phyloP scores from a whole-genome alignment of 208 protist genomes.

The Trypanosoma conorhini region DNA sequence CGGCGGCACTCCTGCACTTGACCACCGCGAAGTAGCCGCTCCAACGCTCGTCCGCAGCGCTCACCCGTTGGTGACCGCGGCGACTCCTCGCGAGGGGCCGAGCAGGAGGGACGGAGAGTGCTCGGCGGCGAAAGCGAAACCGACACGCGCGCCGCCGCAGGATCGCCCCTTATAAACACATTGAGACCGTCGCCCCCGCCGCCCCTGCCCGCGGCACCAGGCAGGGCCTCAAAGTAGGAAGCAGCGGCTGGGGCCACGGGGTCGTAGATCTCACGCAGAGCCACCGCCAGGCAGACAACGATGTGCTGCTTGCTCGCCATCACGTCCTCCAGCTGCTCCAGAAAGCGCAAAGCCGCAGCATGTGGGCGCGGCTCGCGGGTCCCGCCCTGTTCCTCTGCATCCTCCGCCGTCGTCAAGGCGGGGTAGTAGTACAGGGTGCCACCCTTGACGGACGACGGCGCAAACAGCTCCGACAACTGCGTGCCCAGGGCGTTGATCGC shows the following conservation, averaged over 20 bases:
- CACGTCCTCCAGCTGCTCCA: conserved; percentile 26
- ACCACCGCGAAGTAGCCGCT: not conserved
- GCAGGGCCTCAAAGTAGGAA: not conserved
- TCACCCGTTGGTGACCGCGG: not conserved
- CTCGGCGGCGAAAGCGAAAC: conserved; percentile 22
- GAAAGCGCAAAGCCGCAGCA: conserved; percentile 8
- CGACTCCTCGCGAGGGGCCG: conserved; percentile 7
- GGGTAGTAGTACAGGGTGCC: conserved; percentile 1
- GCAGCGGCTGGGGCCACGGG: not conserved
- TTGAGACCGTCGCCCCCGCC: not conserved
- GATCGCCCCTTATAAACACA: not conserved
- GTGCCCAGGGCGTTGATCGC: conserved; percentile 18
- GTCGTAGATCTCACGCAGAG: conserved; percentile 19
- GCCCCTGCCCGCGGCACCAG: not conserved
- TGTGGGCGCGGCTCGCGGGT: not conserved
- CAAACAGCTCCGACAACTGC: conserved; percentile 17
- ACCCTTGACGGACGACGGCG: not conserved
- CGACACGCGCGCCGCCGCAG: not conserved
- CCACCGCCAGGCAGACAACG: conserved; percentile 18
- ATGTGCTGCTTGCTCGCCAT: conserved; percentile 28
- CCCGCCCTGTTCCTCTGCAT: not conserved
- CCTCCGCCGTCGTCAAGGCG: not conserved
- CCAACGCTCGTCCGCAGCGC: no score
- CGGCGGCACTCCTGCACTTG: conserved; percentile 1
- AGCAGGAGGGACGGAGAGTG: conserved; percentile 3